These are phyloP conservation scores for Viola odorata DNA, from an alignment of 345 rosid species.

Conservation along the genomic window DNA sequence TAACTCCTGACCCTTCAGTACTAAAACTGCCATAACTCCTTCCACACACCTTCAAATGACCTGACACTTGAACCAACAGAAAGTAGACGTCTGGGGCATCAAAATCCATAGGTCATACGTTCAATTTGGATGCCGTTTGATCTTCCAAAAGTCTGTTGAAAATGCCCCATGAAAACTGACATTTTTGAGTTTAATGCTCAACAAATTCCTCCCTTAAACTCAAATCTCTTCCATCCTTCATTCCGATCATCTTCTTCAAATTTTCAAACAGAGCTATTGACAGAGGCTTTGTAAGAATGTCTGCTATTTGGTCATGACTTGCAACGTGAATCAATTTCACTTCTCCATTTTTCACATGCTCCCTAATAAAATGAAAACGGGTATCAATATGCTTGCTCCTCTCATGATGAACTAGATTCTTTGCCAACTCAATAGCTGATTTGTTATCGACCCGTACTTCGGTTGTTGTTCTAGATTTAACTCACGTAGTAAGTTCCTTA, in stretches of 20 bases:
- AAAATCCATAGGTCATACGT: too few species aligned
- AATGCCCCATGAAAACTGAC: too few species aligned
- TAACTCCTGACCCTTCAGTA: too few species aligned
- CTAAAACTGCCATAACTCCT: too few species aligned
- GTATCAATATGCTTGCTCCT: neutral
- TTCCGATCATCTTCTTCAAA: neutral
- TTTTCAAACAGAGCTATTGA: neutral
- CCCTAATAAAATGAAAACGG: neutral
- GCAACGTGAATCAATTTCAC: neutral
- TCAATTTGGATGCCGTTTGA: too few species aligned
- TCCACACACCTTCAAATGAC: too few species aligned
- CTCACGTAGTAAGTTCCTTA: neutral
- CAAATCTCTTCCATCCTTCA: neutral
- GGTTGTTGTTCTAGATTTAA: neutral
- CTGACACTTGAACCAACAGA: too few species aligned
- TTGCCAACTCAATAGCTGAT: neutral
- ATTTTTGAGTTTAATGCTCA: too few species aligned
- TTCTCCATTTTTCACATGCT: neutral
- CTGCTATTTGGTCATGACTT: neutral
- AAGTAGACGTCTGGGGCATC: too few species aligned
- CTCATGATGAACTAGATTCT: neutral
- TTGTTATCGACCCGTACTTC: neutral
- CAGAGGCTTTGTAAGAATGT: neutral
- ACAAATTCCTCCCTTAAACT: neutral
- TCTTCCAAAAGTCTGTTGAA: too few species aligned